Conservation (phyloP, 768 basidiomycete genomes). For the Vararia minispora region DNA sequence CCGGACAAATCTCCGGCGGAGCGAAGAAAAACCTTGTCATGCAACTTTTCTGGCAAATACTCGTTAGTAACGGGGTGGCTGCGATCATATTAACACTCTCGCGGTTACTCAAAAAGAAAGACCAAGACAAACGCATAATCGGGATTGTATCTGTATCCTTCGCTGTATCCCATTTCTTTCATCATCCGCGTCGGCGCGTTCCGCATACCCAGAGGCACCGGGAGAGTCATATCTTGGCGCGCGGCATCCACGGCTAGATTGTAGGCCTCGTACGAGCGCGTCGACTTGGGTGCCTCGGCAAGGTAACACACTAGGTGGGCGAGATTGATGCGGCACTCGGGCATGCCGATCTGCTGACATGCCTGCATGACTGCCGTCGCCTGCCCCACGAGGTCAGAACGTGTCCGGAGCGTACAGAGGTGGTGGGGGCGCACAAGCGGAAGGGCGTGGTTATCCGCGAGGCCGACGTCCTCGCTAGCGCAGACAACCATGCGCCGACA, state of each 20-base stretch:
- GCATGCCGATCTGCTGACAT: slow-evolving; percentile 68
- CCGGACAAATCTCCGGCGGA: slow-evolving; percentile 25
- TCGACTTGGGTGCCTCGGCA: slow-evolving; percentile 75
- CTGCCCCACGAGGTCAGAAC: slow-evolving; percentile 22
- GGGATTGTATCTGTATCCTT: slow-evolving; percentile 40
- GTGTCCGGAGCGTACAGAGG: too few relatives aligned
- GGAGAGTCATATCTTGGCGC: slow-evolving; percentile 34
- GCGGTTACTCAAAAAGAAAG: background rate
- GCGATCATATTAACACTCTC: slow-evolving; percentile 1
- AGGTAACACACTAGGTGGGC: slow-evolving; percentile 72
- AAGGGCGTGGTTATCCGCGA: slow-evolving; percentile 69
- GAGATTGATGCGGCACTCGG: slow-evolving; percentile 69
- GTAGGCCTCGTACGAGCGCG: slow-evolving; percentile 71
- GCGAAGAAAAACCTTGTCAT: slow-evolving; percentile 25
- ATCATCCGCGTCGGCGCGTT: slow-evolving; percentile 64
- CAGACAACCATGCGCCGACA: slow-evolving; percentile 66
- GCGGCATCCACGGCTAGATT: slow-evolving; percentile 54
- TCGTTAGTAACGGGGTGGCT: slow-evolving; percentile 44
- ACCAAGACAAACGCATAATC: slow-evolving; percentile 25
- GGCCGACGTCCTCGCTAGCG: slow-evolving; percentile 79
- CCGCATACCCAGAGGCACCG: slow-evolving; percentile 63
- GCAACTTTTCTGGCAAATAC: slow-evolving; percentile 36
- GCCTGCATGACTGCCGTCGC: slow-evolving; percentile 53
- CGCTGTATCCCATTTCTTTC: slow-evolving; percentile 39
- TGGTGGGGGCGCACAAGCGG: slow-evolving; percentile 56